Evolutionary conservation across 2,329 filamentous ascomycete species (phyloP), one percentile per base, ranked within the genome.

Genomic region (Fusarium poae): DNA sequence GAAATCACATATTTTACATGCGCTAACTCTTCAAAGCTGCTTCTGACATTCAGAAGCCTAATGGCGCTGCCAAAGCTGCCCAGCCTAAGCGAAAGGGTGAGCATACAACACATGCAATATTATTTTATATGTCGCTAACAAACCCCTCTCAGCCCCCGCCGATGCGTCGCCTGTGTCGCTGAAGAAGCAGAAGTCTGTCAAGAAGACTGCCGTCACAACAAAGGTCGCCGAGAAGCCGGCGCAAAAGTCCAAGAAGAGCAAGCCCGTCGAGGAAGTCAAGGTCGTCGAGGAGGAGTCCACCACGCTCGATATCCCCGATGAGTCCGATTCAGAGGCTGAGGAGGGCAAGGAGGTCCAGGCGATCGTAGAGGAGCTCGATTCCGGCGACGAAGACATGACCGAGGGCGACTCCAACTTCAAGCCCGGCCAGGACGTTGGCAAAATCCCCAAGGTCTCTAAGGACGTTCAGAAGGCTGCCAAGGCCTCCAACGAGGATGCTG

Each of bases 401-500:
- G 77, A 81, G 56, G 75, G 73, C 30, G 76, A 77, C 44, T 74
- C 74, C 30, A 72, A 76, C 53, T 85, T 82, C 75, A 79, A 84
- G 72, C 70, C 81, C n/a, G 84, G 83, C 18, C 82, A 85, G 70
- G 82, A 83, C 43, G 81, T 86, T 11, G 83, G 84, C 74, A 83
- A 83, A 75, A 81, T 85, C 37, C 86, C 86, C 55, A 78, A 84
- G 66, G 74, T 82, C 21, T 80, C 84, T 61, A 81, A 82, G 69
- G 81, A 82, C 48, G 70, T 81, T 12, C 75, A 79, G 67, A 82
- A 84, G 72, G 81, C 83, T 23, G 79, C 81, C 27, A 77, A 81
- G 71, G 74, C 72, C 29, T 75, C 75, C 21, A 82, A 82, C 58
- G 83, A 85, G 46, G 85, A 87, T 52, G 88, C 92, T 2, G 95